Base-by-base conservation (phyloP, 192 early-diverging fungal genomes). In the Mortierella claussenii region DNA sequence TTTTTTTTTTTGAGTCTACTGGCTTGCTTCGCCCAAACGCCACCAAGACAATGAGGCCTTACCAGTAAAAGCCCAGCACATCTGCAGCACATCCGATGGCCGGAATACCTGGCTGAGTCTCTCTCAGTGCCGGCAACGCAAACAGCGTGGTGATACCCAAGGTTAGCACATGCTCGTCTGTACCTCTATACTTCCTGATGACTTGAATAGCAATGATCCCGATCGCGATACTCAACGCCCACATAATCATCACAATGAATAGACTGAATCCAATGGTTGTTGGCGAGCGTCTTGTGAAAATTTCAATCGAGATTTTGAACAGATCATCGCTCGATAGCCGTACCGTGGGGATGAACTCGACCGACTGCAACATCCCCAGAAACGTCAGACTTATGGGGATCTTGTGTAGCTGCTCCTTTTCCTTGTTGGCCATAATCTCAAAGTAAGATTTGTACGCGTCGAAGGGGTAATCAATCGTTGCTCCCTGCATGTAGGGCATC, bases 231-330 rank as follows among this genome's bases (percentile, higher is more conserved):
- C 80, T 79, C 1, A 84, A 44, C 18, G 73, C 65, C 82, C 82
- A 84, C 82, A 84, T 84, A 7, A 84, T 65, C 57, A 81, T 73
- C n/a, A 80, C 79, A 42, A 80, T 79, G 55, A 84, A 84, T 31
- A 84, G 42, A 43, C 69, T 76, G 34, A 84, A 84, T 5, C 82
- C 82, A 36, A 81, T 79, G 1, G 82, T 84, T 2, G 82, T 84
- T 2, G 70, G 79, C 3, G 82, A 84, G 28, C 82, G 53, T 3
- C 78, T 65, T 0, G 80, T 79, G 15, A 81, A 52, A 43, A 80
- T 84, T 44, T 78, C 78, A 11, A 84, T 54, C 31, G 78, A 61
- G 7, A 84, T 67, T 31, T 71, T 73, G 47, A 81, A 78, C 10
- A 66, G 44, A 24, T 63, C 62, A 7, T 62, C 68, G 6, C 57